A percentile compares a stretch with the other conserved stretches of the same genome.
These are phyloP conservation scores for Starmerella geochares DNA, from an alignment of 805 yeast species.

Conservation along the genomic window DNA sequence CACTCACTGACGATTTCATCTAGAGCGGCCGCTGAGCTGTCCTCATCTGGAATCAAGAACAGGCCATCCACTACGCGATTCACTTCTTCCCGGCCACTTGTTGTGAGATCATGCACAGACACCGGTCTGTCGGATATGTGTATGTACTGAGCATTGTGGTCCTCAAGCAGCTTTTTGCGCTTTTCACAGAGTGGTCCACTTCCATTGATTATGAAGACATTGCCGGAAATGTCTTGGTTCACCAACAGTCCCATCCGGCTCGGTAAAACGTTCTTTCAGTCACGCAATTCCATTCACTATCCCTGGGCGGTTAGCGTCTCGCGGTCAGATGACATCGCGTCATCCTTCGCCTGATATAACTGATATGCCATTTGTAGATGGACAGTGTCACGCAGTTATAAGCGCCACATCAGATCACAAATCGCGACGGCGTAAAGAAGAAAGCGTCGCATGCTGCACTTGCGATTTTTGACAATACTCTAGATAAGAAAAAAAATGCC, in stretches of 20 bases:
- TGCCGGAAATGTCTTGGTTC: constrained; percentile 18
- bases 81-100: constrained; percentile 53
- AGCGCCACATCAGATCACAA: no score
- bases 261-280: background rate
- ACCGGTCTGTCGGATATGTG: constrained; percentile 10
- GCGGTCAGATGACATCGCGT: background rate
- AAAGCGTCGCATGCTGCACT: no score
- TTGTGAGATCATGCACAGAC: constrained; percentile 37
- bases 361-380: constrained; percentile 1
- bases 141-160: constrained; percentile 20
- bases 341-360: background rate
- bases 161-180: constrained; percentile 15
- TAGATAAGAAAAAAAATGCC: no score
- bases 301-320: no score
- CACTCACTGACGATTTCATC: constrained; percentile 43
- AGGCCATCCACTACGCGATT: constrained; percentile 63
- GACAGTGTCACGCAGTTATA: no score
- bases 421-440: no score
- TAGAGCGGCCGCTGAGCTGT: constrained; percentile 8
- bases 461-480: no score
- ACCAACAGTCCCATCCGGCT: constrained; percentile 23
- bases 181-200: constrained; percentile 14
- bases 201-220: constrained; percentile 22
- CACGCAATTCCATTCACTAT: constrained; percentile 6
- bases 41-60: constrained; percentile 38